Evolutionary conservation across 768 basidiomycete species (phyloP).

Genomic region (Pluteus cervinus): DNA sequence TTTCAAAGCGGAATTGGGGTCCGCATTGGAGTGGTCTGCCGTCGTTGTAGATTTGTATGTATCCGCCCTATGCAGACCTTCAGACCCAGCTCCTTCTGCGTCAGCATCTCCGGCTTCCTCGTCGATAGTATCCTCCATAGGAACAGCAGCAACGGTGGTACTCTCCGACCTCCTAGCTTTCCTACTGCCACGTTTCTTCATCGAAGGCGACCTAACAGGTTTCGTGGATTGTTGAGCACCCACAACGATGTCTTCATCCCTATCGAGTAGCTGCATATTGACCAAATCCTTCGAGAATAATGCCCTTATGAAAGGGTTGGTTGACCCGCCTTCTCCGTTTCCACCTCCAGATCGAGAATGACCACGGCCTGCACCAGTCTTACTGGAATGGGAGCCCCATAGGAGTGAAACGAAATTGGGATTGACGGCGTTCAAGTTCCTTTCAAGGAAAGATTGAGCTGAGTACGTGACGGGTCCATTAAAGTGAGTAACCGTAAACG

Average conservation of each 20-base stretch:
- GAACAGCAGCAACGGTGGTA: slow-evolving; percentile 35
- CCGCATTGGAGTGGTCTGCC: too few relatives aligned
- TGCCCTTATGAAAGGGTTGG: slow-evolving; percentile 87
- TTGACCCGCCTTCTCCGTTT: slow-evolving; percentile 73
- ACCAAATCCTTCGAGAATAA: slow-evolving; percentile 86
- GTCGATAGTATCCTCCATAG: slow-evolving; percentile 38
- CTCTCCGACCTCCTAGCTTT: slow-evolving; percentile 60
- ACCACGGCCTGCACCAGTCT: too few relatives aligned
- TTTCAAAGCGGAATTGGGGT: too few relatives aligned
- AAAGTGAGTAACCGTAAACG: slow-evolving; percentile 90
- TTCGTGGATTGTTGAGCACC: slow-evolving; percentile 90
- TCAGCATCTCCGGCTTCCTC: slow-evolving; percentile 44
- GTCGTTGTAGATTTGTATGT: too few relatives aligned
- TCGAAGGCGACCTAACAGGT: slow-evolving; percentile 91
- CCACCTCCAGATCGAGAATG: too few relatives aligned
- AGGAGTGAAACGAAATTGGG: slow-evolving; percentile 91
- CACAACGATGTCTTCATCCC: slow-evolving; percentile 93
- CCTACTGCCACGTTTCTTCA: slow-evolving; percentile 70
- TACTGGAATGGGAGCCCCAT: slow-evolving; percentile 57
- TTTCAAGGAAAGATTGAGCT: slow-evolving; percentile 82
- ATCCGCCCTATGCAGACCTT: slow-evolving; percentile 79
- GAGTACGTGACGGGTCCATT: slow-evolving; percentile 91
- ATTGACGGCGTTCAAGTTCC: slow-evolving; percentile 84
- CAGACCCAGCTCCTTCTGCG: slow-evolving; percentile 40
- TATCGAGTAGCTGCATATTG: slow-evolving; percentile 86